Conservation (phyloP, 306 rosid species). For the Castanopsis chinensis region DNA sequence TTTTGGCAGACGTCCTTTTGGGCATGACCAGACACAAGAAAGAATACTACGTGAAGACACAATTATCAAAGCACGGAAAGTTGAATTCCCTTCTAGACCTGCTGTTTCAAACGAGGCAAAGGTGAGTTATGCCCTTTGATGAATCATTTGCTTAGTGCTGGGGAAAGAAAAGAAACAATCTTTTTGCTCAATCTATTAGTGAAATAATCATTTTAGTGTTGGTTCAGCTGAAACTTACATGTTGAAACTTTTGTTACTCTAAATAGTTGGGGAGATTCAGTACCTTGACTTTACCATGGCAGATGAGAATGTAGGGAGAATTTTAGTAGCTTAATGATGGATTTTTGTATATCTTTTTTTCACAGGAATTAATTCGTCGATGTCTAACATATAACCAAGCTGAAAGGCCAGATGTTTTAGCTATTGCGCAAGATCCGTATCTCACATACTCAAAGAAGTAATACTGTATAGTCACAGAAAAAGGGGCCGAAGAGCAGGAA, state of each 20-base stretch:
- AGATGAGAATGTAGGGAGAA: background rate
- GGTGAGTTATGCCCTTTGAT: slow-evolving; percentile 48
- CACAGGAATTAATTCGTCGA: slow-evolving; percentile 80
- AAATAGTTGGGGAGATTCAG: background rate
- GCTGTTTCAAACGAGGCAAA: slow-evolving; percentile 91
- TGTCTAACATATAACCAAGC: slow-evolving; percentile 90
- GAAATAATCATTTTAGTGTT: background rate
- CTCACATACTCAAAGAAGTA: slow-evolving; percentile 76
- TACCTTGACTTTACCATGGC: slow-evolving; percentile 1
- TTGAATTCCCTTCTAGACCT: slow-evolving; percentile 90
- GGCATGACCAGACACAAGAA: slow-evolving; percentile 96
- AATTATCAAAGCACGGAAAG: slow-evolving; percentile 92
- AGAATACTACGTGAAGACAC: slow-evolving; percentile 97
- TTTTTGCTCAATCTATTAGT: background rate
- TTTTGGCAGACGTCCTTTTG: slow-evolving; percentile 93
- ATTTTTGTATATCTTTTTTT: background rate
- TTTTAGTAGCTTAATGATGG: background rate
- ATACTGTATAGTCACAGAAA: slow-evolving; percentile 20
- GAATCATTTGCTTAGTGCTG: background rate
- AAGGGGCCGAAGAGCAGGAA: slow-evolving; percentile 16
- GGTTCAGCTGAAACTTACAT: background rate
- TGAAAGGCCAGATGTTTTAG: slow-evolving; percentile 90
- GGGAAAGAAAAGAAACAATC: background rate
- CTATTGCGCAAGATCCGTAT: slow-evolving; percentile 88
- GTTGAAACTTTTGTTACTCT: background rate